Base-by-base conservation (phyloP, 1,139 yeast species). In the Pneumocystis murina region DNA sequence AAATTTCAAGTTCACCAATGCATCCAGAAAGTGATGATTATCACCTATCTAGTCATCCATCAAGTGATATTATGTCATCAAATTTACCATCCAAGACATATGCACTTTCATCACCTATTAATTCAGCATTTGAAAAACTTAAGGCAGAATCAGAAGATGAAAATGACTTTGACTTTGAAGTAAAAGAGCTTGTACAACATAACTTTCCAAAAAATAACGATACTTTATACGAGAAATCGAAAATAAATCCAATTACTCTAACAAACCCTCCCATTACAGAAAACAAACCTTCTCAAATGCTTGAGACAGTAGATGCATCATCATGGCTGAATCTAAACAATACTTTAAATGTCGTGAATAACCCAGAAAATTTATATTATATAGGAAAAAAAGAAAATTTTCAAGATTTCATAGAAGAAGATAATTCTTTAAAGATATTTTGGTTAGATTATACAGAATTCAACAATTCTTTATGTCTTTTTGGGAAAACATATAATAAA, bases 371-470 rank as follows among this genome's bases (percentile, higher is more conserved):
- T 10, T 36, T 40, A 17, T n/a, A 60, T 17, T 59, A 40, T 39
- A 48, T 7, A 24, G n/a, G n/a, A 24, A 57, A 61, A 62, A 64
- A 65, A 28, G 58, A 66, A 20, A 60, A 63, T 33, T 60, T 66
- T 1, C 62, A 59, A 12, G 69, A 68, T 10, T 68, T 68, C 14
- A 62, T 66, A 4, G 71, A 75, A 3, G 76, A 75, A 1, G 78
- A 79, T 1, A 80, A 78, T 62, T 72, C 80, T 2, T 79, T 90
- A 71, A 81, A 82, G 70, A 84, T 92, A 84, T 92, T 81, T 72
- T 94, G 97, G 97, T 76, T 87, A 55, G 99, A 94, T 73, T 90
- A 84, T 73, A 80, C 87, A 59, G 97, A 92, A 72, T 82, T 86
- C 28, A 89, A 85, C 65, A 80, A 81, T 68, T 76, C 84, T 0